Conservation (phyloP, 2,329 filamentous ascomycete genomes). For the Ilyonectria sp. region DNA sequence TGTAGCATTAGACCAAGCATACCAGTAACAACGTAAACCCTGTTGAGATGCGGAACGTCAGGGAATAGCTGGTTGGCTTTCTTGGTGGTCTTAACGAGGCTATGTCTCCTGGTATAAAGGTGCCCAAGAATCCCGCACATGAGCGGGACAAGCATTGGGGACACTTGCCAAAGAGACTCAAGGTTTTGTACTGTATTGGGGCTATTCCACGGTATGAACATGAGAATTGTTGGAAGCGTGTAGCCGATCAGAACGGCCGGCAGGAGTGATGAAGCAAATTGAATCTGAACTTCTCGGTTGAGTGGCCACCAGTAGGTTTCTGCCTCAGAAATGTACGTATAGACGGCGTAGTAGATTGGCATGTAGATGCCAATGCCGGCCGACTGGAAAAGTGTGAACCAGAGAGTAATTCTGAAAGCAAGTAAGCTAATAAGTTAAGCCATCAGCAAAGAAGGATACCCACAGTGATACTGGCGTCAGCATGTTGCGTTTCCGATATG, state of each 20-base stretch:
- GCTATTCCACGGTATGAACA: constrained; percentile 23
- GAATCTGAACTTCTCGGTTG: constrained; percentile 16
- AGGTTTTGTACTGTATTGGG: constrained; percentile 6
- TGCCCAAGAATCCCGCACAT: constrained; percentile 16
- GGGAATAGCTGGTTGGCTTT: neutral
- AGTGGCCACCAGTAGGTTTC: constrained; percentile 35
- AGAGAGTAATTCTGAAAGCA: neutral
- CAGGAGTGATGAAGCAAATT: constrained; percentile 1
- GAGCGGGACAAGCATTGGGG: constrained; percentile 25
- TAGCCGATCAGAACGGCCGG: constrained; percentile 18
- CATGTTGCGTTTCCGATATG: constrained; percentile 25
- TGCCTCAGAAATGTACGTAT: constrained; percentile 23
- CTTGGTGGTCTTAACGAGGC: neutral
- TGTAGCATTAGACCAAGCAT: constrained; percentile 4
- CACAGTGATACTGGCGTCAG: constrained; percentile 19
- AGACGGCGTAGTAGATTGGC: constrained; percentile 34
- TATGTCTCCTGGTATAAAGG: neutral
- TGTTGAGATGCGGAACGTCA: constrained; percentile 13
- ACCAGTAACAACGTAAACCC: constrained; percentile 9
- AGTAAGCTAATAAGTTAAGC: too few relatives aligned
- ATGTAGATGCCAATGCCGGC: constrained; percentile 25
- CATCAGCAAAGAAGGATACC: neutral
- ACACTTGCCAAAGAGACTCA: constrained; percentile 28
- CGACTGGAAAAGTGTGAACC: constrained; percentile 24
- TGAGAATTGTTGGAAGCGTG: constrained; percentile 20